Evolutionary conservation across 2,329 filamentous ascomycete species (phyloP).

Genomic region (Hypocrella siamensis): DNA sequence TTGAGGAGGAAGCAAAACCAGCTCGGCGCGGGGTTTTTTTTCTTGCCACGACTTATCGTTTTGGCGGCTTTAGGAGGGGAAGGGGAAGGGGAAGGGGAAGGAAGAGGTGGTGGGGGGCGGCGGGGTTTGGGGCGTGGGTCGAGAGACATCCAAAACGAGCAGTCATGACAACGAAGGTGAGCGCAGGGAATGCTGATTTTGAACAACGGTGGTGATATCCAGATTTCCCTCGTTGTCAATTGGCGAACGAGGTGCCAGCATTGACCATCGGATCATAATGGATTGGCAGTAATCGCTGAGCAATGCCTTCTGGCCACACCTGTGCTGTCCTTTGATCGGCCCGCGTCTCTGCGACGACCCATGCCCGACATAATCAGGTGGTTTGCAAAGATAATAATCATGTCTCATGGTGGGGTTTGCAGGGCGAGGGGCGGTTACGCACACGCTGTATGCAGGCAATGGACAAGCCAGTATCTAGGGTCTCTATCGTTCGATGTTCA

Average conservation of each 20-base stretch:
- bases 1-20: not conserved
- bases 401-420: slow-evolving; percentile 1
- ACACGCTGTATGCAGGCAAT: no score
- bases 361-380: slow-evolving; percentile 1
- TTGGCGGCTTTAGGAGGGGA: slow-evolving; percentile 2
- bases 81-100: no score
- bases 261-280: slow-evolving; percentile 1
- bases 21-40: slow-evolving; percentile 2
- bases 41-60: not conserved
- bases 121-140: no score
- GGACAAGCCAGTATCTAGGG: no score
- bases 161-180: not conserved
- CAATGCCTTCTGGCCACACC: not conserved
- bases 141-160: no score
- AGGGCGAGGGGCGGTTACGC: no score
- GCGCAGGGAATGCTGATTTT: not conserved
- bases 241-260: slow-evolving; percentile 1
- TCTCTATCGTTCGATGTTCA: no score
- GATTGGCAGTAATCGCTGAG: not conserved
- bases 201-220: not conserved
- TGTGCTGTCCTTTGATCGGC: slow-evolving; percentile 5
- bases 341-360: slow-evolving; percentile 1
- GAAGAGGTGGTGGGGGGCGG: no score
- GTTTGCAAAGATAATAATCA: not conserved
- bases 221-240: slow-evolving; percentile 3